Evolutionary conservation across 1,139 yeast species (phyloP).

Genomic region (Candida pseudoviswanathii): DNA sequence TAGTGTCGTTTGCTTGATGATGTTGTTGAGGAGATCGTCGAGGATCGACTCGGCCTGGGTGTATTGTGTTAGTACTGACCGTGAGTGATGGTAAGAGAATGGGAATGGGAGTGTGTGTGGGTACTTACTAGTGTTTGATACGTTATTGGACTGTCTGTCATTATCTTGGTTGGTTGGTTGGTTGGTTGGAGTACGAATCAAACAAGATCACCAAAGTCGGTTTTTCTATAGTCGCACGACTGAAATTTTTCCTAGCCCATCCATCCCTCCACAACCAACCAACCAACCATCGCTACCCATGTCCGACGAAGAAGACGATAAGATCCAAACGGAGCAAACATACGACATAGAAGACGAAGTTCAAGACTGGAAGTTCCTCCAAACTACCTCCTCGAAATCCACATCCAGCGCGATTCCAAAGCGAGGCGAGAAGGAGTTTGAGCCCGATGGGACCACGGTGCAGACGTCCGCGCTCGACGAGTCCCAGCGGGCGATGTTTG

Average conservation of each 20-base stretch:
- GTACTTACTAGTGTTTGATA: constrained; percentile 20
- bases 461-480: constrained; percentile 56
- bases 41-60: constrained; percentile 31
- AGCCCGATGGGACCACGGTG: constrained; percentile 72
- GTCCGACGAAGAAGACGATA: constrained; percentile 12
- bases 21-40: constrained; percentile 37
- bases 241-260: not conserved
- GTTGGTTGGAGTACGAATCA: not conserved
- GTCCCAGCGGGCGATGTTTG: constrained; percentile 73
- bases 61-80: constrained; percentile 6
- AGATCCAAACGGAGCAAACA: constrained; percentile 6
- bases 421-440: constrained; percentile 86
- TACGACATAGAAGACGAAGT: constrained; percentile 54
- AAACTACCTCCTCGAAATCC: constrained; percentile 1
- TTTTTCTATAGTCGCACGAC: not conserved
- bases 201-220: no score
- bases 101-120: not conserved
- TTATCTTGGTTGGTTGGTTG: not conserved
- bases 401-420: constrained; percentile 40
- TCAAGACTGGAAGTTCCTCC: constrained; percentile 67
- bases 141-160: constrained; percentile 20
- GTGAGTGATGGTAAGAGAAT: not conserved
- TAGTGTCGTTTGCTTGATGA: constrained; percentile 38
- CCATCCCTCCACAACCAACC: not conserved
- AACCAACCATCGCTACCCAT: not conserved